A percentile compares a stretch with the other conserved stretches of the same genome.
These are phyloP conservation scores for Pyrenophora seminiperda DNA, from an alignment of 2,329 filamentous ascomycete species.

Conservation along the genomic window DNA sequence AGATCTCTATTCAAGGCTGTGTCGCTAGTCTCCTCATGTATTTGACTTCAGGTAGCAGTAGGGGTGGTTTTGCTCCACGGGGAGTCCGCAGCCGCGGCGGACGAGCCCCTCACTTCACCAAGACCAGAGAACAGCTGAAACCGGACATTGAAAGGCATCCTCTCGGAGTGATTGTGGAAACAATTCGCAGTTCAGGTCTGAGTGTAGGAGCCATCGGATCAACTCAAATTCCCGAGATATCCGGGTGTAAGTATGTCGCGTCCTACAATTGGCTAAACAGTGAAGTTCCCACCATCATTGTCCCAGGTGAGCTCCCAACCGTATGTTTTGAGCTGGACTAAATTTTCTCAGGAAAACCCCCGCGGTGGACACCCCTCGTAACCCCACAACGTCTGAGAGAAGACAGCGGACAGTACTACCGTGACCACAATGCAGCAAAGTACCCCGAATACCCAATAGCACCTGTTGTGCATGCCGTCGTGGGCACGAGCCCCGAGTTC, in stretches of 20 bases:
- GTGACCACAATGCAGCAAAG: constrained; percentile 60
- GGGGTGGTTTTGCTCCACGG: constrained; percentile 34
- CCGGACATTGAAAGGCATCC: constrained; percentile 38
- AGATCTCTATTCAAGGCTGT: background rate
- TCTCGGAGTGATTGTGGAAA: constrained; percentile 35
- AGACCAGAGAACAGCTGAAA: constrained; percentile 14
- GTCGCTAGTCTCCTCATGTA: constrained; percentile 9
- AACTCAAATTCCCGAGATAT: constrained; percentile 38
- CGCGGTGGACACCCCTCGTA: constrained; percentile 56
- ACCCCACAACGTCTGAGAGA: constrained; percentile 43
- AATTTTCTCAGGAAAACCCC: constrained; percentile 53
- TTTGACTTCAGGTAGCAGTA: constrained; percentile 9
- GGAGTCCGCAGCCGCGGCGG: constrained; percentile 24
- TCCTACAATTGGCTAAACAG: constrained; percentile 60
- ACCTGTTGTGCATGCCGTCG: constrained; percentile 54
- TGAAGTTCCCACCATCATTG: constrained; percentile 45
- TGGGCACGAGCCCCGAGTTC: constrained; percentile 49
- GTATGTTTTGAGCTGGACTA: background rate
- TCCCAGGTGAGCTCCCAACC: constrained; percentile 30
- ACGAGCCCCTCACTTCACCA: constrained; percentile 12
- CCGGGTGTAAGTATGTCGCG: constrained; percentile 51
- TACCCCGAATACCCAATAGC: constrained; percentile 59
- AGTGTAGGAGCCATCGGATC: background rate
- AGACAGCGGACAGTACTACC: constrained; percentile 59
- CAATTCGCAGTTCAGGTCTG: constrained; percentile 23